These are phyloP conservation scores for Draba incana DNA, from an alignment of 345 rosid genomes.

Conservation along the genomic window DNA sequence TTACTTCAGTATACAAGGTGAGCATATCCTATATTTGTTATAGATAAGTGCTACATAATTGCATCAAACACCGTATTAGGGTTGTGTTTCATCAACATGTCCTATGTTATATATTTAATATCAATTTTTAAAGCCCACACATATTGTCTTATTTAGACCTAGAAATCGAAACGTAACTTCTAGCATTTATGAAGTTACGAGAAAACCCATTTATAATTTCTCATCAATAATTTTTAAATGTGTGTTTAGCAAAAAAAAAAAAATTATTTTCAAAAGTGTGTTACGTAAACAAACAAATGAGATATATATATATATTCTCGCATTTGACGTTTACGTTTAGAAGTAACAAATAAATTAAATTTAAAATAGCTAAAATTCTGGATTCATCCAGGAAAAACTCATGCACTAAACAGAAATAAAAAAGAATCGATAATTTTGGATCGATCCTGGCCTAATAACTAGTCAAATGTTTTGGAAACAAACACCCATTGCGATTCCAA, in stretches of 20 bases:
- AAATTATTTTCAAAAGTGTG: too few relatives aligned
- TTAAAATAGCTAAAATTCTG: neutral
- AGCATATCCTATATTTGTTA: neutral
- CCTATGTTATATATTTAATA: neutral
- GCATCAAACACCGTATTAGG: neutral
- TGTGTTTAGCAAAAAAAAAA: too few relatives aligned
- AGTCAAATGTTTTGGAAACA: neutral
- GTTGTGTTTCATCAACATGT: neutral
- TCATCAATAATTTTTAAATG: too few relatives aligned
- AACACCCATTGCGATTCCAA: neutral
- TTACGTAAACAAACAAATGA: too few relatives aligned
- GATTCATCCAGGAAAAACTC: neutral
- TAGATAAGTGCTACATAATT: neutral
- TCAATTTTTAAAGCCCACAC: neutral
- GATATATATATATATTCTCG: too few relatives aligned
- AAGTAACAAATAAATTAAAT: too few relatives aligned
- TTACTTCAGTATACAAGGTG: neutral
- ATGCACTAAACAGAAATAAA: neutral
- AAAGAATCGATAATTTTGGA: neutral
- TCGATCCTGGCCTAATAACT: neutral
- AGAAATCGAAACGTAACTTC: neutral
- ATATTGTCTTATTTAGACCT: neutral
- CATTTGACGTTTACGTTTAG: too few relatives aligned
- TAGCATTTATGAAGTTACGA: neutral
- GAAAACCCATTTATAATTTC: neutral